Evolutionary conservation across 148 eudicot species (phyloP).

Genomic region (Drosera capensis): DNA sequence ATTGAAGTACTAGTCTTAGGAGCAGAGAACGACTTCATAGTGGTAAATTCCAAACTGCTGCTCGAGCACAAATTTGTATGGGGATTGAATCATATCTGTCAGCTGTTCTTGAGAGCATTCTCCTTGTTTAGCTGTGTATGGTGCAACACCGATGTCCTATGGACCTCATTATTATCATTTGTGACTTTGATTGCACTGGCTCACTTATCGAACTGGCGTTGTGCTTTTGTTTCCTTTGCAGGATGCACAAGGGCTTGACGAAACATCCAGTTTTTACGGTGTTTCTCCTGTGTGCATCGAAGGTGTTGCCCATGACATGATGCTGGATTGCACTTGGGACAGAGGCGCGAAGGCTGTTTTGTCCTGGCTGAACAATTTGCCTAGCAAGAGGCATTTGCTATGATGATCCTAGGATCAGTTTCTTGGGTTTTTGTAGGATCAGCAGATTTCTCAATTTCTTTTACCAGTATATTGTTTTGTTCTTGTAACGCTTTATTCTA

Average conservation of each 20-base stretch:
- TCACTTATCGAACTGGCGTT: not conserved
- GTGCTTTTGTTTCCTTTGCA: conserved; percentile 12
- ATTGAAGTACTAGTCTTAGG: conserved; percentile 55
- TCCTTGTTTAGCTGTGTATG: not conserved
- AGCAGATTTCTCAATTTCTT: too few species aligned
- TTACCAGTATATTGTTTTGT: too few species aligned
- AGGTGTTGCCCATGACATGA: conserved; percentile 83
- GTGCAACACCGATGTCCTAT: too few species aligned
- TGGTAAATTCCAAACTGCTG: conserved; percentile 28
- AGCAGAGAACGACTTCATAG: conserved; percentile 73
- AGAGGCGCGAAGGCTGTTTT: conserved; percentile 54
- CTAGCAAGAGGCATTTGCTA: not conserved
- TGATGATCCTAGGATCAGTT: too few species aligned
- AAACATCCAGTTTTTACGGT: conserved; percentile 73
- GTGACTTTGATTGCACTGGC: not conserved
- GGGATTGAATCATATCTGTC: not conserved
- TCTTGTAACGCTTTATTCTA: too few species aligned
- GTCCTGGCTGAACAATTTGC: conserved; percentile 33
- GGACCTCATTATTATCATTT: not conserved
- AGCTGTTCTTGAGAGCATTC: not conserved
- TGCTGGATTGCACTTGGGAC: conserved; percentile 85
- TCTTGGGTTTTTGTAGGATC: too few species aligned
- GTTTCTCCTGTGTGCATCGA: conserved; percentile 53
- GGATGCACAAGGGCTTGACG: conserved; percentile 72
- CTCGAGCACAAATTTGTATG: too few species aligned